Conservation (phyloP, 108 stramenopile genomes). For the Conticribra weissflogii region DNA sequence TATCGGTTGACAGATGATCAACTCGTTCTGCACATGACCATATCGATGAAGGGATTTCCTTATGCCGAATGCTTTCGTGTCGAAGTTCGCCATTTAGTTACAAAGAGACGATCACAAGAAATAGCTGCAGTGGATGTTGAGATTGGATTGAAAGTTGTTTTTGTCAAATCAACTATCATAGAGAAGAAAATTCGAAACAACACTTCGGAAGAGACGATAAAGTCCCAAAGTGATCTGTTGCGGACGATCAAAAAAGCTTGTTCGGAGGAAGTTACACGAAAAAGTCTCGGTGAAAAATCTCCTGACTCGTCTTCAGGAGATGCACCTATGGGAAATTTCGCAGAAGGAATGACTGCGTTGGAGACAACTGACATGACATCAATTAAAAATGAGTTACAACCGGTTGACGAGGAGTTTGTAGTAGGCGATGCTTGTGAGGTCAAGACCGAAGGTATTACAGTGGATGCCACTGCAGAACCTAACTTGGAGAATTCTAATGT, state of each 20-base stretch:
- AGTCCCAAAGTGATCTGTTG: neutral
- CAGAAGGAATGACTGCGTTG: no score
- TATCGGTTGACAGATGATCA: neutral
- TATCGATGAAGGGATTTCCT: neutral
- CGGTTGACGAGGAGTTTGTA: no score
- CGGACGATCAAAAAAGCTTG: neutral
- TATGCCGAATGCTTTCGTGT: neutral
- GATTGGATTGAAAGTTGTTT: neutral
- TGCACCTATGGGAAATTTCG: no score
- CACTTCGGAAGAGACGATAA: neutral
- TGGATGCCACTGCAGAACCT: no score
- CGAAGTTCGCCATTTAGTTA: neutral
- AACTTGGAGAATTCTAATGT: no score
- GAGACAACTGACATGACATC: no score
- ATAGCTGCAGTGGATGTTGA: neutral
- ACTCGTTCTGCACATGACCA: neutral
- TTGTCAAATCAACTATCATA: neutral
- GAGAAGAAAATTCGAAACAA: neutral
- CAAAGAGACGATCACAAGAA: neutral
- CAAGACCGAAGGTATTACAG: no score
- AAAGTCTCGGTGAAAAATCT: no score
- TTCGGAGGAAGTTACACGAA: neutral
- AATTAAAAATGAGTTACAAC: no score
- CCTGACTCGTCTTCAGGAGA: no score
- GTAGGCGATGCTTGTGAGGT: no score